Base-by-base conservation (phyloP, 2,329 filamentous ascomycete genomes). In the Penicillium palitans region DNA sequence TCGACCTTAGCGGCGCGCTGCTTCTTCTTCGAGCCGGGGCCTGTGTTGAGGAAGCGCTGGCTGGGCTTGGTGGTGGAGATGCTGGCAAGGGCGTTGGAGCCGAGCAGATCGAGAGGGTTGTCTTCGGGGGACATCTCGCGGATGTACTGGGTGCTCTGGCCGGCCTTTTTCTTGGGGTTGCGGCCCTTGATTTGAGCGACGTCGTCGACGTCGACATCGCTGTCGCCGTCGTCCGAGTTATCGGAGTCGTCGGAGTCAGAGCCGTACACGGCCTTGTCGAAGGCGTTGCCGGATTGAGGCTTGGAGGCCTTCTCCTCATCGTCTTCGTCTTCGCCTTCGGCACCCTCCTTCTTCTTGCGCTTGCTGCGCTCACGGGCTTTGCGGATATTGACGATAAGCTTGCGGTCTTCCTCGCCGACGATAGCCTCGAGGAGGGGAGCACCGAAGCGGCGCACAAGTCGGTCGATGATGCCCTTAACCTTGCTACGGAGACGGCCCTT, bases 401-500 rank as follows among this genome's bases (percentile, higher is more conserved):
- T 99, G 66, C 87, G 87, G 76, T 97, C 93, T 24, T 86, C 85
- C 69, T 96, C 90, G 3, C 93, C 93, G 58, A 90, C 93, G 73
- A 90, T 82, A 64, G 85, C 85, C 76, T 95, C 90, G 13, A 99
- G 85, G 31, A 86, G 77, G 2, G 93, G 89, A 46, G 90, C 89
- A 48, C 95, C 93, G 71, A 97, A 98, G 57, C 93, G 87, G 48
- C 93, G 87, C 24, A 98, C 89, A 84, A 97, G 91, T 52, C 95
- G 87, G 78, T 99, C 95, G 17, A 99, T 80, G 63, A 99, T 98
- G 72, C 97, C 93, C 85, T 97, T 98, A 66, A 99, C 93, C 81
- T 98, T 99, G 50, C 90, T 88, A 70, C 93, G 91, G 80, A 99
- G 95, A 73, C 96, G 92, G 13, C 92, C 92, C 80, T 98, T 98